Evolutionary conservation across 2,329 filamentous ascomycete species (phyloP).

Genomic region (Daldinia sp.): DNA sequence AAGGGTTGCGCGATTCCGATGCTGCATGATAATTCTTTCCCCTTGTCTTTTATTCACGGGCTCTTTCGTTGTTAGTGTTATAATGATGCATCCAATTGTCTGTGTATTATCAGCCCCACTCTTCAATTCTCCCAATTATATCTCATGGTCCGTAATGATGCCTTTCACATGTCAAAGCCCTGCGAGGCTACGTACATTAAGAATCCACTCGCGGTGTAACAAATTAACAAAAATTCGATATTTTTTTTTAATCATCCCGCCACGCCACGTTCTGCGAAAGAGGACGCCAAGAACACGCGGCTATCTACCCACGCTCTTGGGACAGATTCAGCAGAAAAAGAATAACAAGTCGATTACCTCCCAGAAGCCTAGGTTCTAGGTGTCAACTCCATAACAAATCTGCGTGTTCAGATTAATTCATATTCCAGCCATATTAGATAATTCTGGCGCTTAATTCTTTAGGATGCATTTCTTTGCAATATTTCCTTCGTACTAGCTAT

Average conservation of each 20-base stretch:
- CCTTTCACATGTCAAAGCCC: slow-evolving; percentile 41
- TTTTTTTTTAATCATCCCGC: slow-evolving; percentile 2
- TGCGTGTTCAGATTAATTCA: not conserved
- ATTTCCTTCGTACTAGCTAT: not conserved
- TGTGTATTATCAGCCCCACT: slow-evolving; percentile 21
- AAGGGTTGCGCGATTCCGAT: slow-evolving; percentile 29
- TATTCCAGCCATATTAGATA: not conserved
- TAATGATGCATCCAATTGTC: not conserved
- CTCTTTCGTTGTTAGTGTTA: slow-evolving; percentile 1
- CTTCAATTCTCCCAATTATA: slow-evolving; percentile 13
- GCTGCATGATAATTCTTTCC: slow-evolving; percentile 12
- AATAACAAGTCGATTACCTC: not conserved
- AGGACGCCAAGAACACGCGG: slow-evolving; percentile 36
- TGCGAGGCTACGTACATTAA: slow-evolving; percentile 15
- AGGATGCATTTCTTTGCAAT: not conserved
- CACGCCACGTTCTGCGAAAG: slow-evolving; percentile 26
- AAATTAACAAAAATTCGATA: slow-evolving; percentile 24
- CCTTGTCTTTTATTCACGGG: slow-evolving; percentile 23
- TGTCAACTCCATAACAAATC: not conserved
- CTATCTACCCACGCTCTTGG: slow-evolving; percentile 36
- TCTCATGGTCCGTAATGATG: not conserved
- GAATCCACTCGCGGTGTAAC: slow-evolving; percentile 1
- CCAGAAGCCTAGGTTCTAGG: not conserved
- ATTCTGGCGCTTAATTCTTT: not conserved
- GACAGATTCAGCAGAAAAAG: slow-evolving; percentile 24